Evolutionary conservation across 768 basidiomycete genomes (phyloP), one percentile per base, ranked within the genome.

Genomic region (Fomitopsis serialis): DNA sequence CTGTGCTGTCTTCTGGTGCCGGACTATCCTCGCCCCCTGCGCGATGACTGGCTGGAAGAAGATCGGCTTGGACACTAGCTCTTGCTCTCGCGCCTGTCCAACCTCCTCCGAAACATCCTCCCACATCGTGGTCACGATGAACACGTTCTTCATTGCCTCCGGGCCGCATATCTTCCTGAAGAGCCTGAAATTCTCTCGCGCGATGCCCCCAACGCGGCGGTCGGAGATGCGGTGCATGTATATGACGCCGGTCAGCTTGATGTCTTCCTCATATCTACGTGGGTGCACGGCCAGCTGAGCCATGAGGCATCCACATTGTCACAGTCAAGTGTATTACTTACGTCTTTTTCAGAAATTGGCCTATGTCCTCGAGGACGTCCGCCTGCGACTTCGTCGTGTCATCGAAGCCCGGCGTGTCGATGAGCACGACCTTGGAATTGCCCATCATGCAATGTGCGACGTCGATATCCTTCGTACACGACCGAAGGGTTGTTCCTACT

Each of bases 111-210:
- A 10, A 3, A 66, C 66, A 21, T 47, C 63, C 15, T 61, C 63
- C 74, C 72, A 74, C 67, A 70, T 72, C 2, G 70, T 74, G 1
- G 73, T 75, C n/a, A 70, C 61, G 17, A 76, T 55, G 11, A 67
- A 54, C 5, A 70, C 62, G 19, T 70, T 70, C 34, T 13, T 57
- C 19, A 70, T 48, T 7, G 64, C 60, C 3, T 57, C 22, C 7
- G 58, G 24, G 2, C 74, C 74, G 35, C 74, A 76, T 17, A 75
- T 55, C 27, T 63, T 59, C 24, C 58, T 50, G 53, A 76, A 72
- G 55, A 72, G 53, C n/a, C 58, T 51, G 47, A 74, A 64, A 55
- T 71, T 72, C 42, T 60, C 64, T 19, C 52, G 50, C 5, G 58
- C 57, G 13, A 68, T 66, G n/a, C 68, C 72, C 8, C 63, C 58